A percentile compares a stretch with the other conserved stretches of the same genome.
These are phyloP conservation scores for Clavispora santaluciae DNA, from an alignment of 805 yeast species.

Conservation along the genomic window DNA sequence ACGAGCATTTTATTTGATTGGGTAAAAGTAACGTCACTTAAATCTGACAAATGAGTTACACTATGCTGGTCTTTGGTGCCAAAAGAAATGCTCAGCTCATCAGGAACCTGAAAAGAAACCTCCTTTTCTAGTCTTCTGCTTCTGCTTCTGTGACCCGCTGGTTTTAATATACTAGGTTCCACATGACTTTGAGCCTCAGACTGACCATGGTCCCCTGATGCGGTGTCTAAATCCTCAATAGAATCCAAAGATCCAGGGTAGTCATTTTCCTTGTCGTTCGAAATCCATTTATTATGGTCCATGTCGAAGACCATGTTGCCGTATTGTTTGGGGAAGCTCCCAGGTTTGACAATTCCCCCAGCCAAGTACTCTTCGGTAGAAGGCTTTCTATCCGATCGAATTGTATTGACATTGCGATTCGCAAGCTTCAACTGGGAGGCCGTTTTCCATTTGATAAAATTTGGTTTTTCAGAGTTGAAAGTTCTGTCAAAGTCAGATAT, in stretches of 20 bases:
- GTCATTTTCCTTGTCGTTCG: slow-evolving; percentile 21
- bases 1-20: slow-evolving; percentile 42
- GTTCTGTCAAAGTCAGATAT: not conserved
- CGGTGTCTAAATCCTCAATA: slow-evolving; percentile 29
- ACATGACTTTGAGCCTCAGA: not conserved
- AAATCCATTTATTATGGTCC: slow-evolving; percentile 27
- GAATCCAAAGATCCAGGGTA: slow-evolving; percentile 29
- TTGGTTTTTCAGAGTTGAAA: not conserved
- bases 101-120: slow-evolving; percentile 40
- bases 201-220: not conserved
- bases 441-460: slow-evolving; percentile 33
- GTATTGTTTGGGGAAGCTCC: slow-evolving; percentile 29
- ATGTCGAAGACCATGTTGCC: slow-evolving; percentile 33
- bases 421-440: slow-evolving; percentile 32
- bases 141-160: slow-evolving; percentile 1
- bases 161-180: slow-evolving; percentile 7
- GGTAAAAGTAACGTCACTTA: slow-evolving; percentile 44
- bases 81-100: slow-evolving; percentile 8
- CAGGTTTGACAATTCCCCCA: slow-evolving; percentile 34
- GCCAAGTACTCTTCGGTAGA: not conserved
- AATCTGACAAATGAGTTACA: slow-evolving; percentile 40
- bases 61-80: slow-evolving; percentile 16
- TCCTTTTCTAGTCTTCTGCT: slow-evolving; percentile 22
- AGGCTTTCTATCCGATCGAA: not conserved
- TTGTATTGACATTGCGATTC: not conserved